Evolutionary conservation across 2,329 filamentous ascomycete species (phyloP), one percentile per base, ranked within the genome.

Genomic region (Xylaria sp.): DNA sequence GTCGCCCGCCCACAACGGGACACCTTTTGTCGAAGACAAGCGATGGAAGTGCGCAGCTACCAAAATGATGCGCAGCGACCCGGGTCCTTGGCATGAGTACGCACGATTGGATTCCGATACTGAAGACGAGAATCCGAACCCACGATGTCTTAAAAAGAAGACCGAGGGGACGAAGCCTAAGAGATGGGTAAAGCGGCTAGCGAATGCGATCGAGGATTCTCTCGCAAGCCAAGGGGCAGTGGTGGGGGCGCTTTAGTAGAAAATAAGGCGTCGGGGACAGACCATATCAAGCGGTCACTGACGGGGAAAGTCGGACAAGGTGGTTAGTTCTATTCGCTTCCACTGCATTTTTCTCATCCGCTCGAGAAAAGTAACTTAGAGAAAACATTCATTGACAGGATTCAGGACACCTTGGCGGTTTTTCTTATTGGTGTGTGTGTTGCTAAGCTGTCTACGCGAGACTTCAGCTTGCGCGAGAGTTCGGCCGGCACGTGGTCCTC

Each of bases 21-120:
- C 29, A 8, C 8, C 3, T 17, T 44, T 48, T 15, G 7, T 43
- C 11, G 3, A 37, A 8, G 35, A 35, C 7, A 44, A 62, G 23
- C 23, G n/a, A 15, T 23, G 38, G 31, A 19, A n/a, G 11, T 13
- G 10, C 8, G 38, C 21, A 17, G n/a, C 40, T 15, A 23, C 23
- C 4, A 17, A 58, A 5, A 15, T 40, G 9, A 8, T 58, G 5
- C 27, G 29, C 17, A 44, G 35, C 37, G 23, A 55, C 11, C 35
- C 40, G 4, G 40, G 33, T 15, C 51, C 60, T 5, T 59, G 55
- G 60, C 46, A 60, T 27, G 31, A 46, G 44, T 63, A 59, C 35
- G 40, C 21, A 9, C 33, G 21, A 17, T 35, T 60, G 11, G 51
- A 52, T 35, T 63, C 56, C 33, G 56, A 52, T 11, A 7, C 23